Base-by-base conservation (phyloP, 352 stramenopile species). In the Pythium guiyangense region DNA sequence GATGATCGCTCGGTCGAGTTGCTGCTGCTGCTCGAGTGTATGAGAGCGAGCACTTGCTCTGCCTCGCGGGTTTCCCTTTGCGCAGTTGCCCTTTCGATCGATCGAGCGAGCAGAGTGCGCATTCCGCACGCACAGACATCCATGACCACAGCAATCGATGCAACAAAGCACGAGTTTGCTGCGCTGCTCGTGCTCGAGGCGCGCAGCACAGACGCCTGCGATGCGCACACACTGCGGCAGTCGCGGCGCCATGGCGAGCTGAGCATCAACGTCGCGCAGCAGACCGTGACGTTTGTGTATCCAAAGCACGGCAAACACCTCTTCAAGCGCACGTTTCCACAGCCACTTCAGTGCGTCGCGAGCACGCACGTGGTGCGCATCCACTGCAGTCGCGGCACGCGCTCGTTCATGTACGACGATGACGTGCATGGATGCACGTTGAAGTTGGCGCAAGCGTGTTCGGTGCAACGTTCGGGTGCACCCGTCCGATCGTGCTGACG, bases 251-350 rank as follows among this genome's bases (percentile, higher is more conserved):
- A 84, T 25, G 74, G 74, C 10, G 64, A 79, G 48, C 52, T 84
- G 44, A 50, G 57, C 9, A 37, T 84, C 14, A 62, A 77, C 56
- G 22, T 54, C 12, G 40, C 26, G 11, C 52, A 59, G 18, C 74
- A 84, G 59, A 79, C 62, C 27, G 71, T 63, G 50, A 62, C 69
- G 54, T 62, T 84, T 43, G 62, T 75, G 54, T 84, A 84, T 54
- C 74, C 74, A 27, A 66, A 64, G 11, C 50, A 77, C 20, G 54
- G 49, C 15, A 60, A 54, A 8, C 48, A 62, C 8, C 52, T 81
- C 47, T 85, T 78, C 59, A 57, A 63, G 53, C 60, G 77, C 57
- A 78, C 56, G 46, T 84, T 85, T 57, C 63, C 71, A 39, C 76
- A 85, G 64, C 77, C 77, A 27, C 60, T 69, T 17, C 77, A 75